A percentile compares a stretch with the other conserved stretches of the same genome.
These are phyloP conservation scores for Heliosperma pusillum DNA, from an alignment of 148 eudicot genomes.

Conservation along the genomic window DNA sequence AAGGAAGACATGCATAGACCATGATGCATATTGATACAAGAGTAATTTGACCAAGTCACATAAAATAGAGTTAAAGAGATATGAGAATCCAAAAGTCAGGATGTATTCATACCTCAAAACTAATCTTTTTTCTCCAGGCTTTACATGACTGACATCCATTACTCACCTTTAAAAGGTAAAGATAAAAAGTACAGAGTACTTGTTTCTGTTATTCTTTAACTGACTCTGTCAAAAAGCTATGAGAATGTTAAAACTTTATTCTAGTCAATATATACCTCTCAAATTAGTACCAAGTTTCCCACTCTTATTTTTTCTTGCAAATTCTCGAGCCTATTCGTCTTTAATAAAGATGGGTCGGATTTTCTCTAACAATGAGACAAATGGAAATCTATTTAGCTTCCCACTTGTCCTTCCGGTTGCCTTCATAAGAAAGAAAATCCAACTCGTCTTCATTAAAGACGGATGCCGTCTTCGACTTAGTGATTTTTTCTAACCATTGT, in stretches of 20 bases:
- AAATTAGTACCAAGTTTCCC: not conserved
- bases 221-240: constrained; percentile 21
- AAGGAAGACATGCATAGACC: constrained; percentile 16
- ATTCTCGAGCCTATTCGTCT: no score
- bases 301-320: not conserved
- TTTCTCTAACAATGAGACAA: no score
- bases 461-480: no score
- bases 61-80: not conserved
- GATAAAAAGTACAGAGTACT: not conserved
- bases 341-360: no score
- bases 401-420: no score
- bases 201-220: constrained; percentile 6
- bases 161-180: constrained; percentile 7
- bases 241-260: constrained; percentile 15
- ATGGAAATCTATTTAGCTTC: no score
- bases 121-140: constrained; percentile 16
- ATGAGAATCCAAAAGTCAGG: constrained; percentile 15
- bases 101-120: constrained; percentile 24
- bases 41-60: constrained; percentile 25
- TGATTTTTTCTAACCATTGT: no score
- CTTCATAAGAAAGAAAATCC: no score
- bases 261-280: constrained; percentile 3
- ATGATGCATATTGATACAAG: not conserved
- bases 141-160: constrained; percentile 26
- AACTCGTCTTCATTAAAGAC: no score